Percentiles rank a stretch among this genome's conserved stretches.
Conservation (phyloP, 2,329 filamentous ascomycete genomes). For the Fusarium bactridioides region DNA sequence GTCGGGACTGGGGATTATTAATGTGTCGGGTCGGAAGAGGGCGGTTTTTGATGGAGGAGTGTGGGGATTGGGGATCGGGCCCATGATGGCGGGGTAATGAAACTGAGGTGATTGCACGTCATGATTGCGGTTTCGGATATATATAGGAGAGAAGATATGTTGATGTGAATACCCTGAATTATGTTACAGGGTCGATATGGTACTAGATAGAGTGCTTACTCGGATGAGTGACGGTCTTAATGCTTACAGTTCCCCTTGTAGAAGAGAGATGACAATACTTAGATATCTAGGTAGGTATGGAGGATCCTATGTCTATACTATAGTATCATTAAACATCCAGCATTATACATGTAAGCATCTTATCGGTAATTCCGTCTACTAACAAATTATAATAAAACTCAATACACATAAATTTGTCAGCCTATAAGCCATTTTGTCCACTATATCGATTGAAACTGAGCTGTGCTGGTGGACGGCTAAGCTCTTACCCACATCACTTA, state of each 20-base stretch:
- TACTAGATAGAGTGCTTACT: not conserved
- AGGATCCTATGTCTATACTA: not conserved
- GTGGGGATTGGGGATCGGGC: not conserved
- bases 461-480: not conserved
- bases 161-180: not conserved
- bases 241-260: not conserved
- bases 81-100: conserved; percentile 41
- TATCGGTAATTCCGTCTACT: fast-evolving
- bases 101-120: conserved; percentile 9
- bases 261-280: not conserved
- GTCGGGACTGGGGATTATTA: not conserved
- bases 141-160: not conserved
- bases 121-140: not conserved
- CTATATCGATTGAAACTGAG: not conserved
- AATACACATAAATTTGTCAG: fast-evolving
- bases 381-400: fast-evolving
- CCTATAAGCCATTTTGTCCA: fast-evolving
- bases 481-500: not conserved
- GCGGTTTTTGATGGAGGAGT: conserved; percentile 2
- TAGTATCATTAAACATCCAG: not conserved
- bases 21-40: conserved; percentile 1
- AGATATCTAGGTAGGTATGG: too few relatives aligned
- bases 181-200: not conserved
- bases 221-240: not conserved
- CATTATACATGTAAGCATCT: too few relatives aligned